Evolutionary conservation across 208 protist genomes (phyloP), one percentile per base, ranked within the genome.

Genomic region (Acanthamoeba lenticulata): DNA sequence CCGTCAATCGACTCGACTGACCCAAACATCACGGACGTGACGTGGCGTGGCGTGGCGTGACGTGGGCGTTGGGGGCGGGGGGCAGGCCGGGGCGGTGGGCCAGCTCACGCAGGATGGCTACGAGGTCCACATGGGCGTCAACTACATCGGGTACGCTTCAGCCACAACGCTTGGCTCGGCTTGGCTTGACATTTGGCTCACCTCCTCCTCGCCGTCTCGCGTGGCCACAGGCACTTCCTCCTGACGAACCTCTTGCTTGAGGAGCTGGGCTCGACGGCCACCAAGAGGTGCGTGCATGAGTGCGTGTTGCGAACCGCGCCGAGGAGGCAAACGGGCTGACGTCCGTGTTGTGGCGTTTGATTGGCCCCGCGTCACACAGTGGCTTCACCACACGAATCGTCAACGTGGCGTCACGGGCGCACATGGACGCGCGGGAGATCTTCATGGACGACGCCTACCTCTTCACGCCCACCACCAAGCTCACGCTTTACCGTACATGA

Each of bases 21-120:
- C n/a, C n/a, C n/a, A n/a, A n/a, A n/a, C n/a, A n/a, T n/a, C n/a
- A n/a, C n/a, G n/a, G n/a, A n/a, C n/a, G n/a, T n/a, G n/a, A n/a
- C n/a, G n/a, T n/a, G n/a, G n/a, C n/a, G n/a, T n/a, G n/a, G n/a
- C n/a, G n/a, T n/a, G n/a, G n/a, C n/a, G n/a, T n/a, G n/a, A n/a
- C n/a, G n/a, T n/a, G n/a, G n/a, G n/a, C n/a, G n/a, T n/a, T n/a
- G n/a, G n/a, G n/a, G n/a, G n/a, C n/a, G n/a, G n/a, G n/a, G 21
- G 19, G 21, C 79, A 88, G 79, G 79, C 79, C 34, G 79, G 79
- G 1, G 79, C 79, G 47, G 36, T 60, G 47, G 79, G 79, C 40
- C 45, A 57, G 44, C 79, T 88, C 85, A 91, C 85, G 6, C 32
- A 91, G n/a, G 85, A 91, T 69, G 85, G 85, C 44, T 91, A 72